Evolutionary conservation across 2,329 filamentous ascomycete genomes (phyloP).

Genomic region (Aspergillus amoenus): DNA sequence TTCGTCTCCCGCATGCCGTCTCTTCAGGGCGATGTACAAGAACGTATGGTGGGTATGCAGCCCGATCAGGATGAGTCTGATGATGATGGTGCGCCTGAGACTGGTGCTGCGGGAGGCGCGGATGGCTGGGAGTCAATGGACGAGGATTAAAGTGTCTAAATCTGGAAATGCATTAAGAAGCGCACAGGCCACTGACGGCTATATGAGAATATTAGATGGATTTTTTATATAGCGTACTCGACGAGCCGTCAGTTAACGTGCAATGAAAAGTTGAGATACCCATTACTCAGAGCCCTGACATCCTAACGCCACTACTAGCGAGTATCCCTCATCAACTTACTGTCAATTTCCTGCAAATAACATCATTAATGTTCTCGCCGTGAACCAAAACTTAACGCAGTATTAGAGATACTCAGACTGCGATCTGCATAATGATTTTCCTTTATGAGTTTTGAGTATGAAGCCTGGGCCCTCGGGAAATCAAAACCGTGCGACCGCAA

Average conservation of each 20-base stretch:
- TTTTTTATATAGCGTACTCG: background rate
- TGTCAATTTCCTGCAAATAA: background rate
- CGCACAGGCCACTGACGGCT: background rate
- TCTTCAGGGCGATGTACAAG: conserved; percentile 62
- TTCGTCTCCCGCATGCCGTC: conserved; percentile 73
- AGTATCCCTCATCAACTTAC: background rate
- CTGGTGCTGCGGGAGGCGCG: conserved; percentile 47
- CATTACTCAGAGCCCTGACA: background rate
- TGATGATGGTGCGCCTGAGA: conserved; percentile 59
- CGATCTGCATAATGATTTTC: background rate
- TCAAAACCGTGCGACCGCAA: too few relatives aligned
- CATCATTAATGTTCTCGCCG: background rate
- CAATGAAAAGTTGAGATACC: conserved; percentile 25
- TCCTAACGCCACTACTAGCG: background rate
- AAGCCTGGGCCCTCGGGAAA: too few relatives aligned
- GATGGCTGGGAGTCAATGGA: conserved; percentile 58
- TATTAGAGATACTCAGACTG: too few relatives aligned
- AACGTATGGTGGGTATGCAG: conserved; percentile 74
- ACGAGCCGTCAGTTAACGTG: background rate
- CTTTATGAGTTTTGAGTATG: background rate
- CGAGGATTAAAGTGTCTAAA: conserved; percentile 42
- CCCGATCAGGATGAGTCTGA: conserved; percentile 65
- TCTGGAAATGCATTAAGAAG: background rate
- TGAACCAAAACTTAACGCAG: too few relatives aligned
- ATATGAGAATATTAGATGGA: conserved; percentile 2